Evolutionary conservation across 805 yeast species (phyloP).

Genomic region (Lipomyces starkeyi): DNA sequence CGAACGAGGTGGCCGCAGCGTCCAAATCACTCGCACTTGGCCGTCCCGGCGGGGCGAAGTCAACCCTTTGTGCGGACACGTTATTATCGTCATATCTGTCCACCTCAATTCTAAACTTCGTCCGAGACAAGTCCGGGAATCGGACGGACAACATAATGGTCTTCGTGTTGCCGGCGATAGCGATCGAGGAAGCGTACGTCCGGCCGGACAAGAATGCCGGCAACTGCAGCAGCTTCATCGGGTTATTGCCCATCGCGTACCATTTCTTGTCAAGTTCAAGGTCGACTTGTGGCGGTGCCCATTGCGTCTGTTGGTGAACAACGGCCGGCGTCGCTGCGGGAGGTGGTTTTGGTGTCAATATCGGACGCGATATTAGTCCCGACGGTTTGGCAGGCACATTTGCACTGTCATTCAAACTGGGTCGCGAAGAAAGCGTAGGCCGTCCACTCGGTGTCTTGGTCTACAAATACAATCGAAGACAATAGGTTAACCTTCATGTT

Average conservation of each 20-base stretch:
- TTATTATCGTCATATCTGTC: slow-evolving; percentile 44
- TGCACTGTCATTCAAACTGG: neutral
- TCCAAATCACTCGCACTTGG: slow-evolving; percentile 45
- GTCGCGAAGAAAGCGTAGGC: neutral
- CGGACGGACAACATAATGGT: slow-evolving; percentile 42
- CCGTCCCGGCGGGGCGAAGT: slow-evolving; percentile 51
- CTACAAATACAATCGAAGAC: neutral
- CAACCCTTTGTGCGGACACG: slow-evolving; percentile 46
- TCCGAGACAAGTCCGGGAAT: slow-evolving; percentile 44
- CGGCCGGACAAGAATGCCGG: slow-evolving; percentile 43
- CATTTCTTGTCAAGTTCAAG: slow-evolving; percentile 41
- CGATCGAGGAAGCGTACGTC: slow-evolving; percentile 37
- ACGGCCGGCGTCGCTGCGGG: slow-evolving; percentile 14
- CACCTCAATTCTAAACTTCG: slow-evolving; percentile 43
- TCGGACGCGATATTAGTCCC: neutral
- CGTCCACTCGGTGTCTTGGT: neutral
- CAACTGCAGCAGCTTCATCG: slow-evolving; percentile 33
- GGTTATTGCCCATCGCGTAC: slow-evolving; percentile 37
- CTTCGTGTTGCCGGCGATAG: slow-evolving; percentile 33
- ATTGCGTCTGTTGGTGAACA: slow-evolving; percentile 18
- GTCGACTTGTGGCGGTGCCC: slow-evolving; percentile 33
- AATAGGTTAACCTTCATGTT: neutral
- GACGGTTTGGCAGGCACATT: neutral
- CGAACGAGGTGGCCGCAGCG: slow-evolving; percentile 41
- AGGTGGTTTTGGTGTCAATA: neutral